Base-by-base conservation (phyloP, 2,329 filamentous ascomycete genomes). In the Cercospora janseana region DNA sequence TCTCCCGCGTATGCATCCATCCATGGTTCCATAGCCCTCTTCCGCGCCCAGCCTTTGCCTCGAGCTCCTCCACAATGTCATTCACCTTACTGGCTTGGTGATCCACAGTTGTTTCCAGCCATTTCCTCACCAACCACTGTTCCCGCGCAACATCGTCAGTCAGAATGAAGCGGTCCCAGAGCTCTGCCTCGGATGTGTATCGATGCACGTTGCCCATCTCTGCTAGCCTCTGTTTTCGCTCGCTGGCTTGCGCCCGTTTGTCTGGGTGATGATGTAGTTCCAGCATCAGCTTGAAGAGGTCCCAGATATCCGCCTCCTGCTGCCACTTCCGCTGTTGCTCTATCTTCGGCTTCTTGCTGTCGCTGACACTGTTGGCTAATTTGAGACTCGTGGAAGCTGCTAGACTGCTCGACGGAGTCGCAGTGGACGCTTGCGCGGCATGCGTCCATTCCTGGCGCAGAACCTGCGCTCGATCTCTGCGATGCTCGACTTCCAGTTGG, bases 1-100 rank as follows among this genome's bases (percentile, higher is more conserved):
- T 85, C 51, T 88, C 83, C 56, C 90, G 87, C 0, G 93, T 96
- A 67, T 95, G 89, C 56, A 96, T 81, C 88, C 91, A 96, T 31
- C 92, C 92, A 66, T 90, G 84, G 21, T 87, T 83, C 73, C 93
- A 88, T 7, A 91, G 82, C 42, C 91, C 88, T 42, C 73, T 71
- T 7, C 87, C 86, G 61, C 88, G 78, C 52, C 92, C 87, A 53
- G 82, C 78, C 66, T 91, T 86, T 46, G 55, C 46, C 53, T 70
- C 66, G 6, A 91, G 78, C 49, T 92, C 85, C 45, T 83, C 79
- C 43, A 91, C 86, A 21, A 95, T 74, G 20, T 85, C 80, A 58
- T 91, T 82, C 23, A 95, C 83, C 55, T 87, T 83, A 31, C 83
- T 83, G 3, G 82, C 80, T 20, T 81, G 79, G 44, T 75, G 73